Evolutionary conservation across 345 rosid species (phyloP), one percentile per base, ranked within the genome.

Genomic region (Gossypium thurberi): DNA sequence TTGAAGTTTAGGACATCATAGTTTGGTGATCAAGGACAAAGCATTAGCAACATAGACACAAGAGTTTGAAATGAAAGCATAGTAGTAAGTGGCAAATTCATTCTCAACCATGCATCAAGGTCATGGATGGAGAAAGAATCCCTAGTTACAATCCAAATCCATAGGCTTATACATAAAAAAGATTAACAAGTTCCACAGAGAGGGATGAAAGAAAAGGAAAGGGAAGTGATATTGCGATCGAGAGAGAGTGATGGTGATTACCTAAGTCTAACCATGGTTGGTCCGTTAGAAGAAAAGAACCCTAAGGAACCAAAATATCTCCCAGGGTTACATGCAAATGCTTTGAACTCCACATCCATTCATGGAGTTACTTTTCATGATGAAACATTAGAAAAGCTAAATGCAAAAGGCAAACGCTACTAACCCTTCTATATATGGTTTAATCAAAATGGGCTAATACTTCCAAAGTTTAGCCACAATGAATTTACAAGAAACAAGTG

Each of bases 241-340:
- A 68, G 64, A 56, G 77, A 80, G 48, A 53, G 79, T 55, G 76
- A 72, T 40, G 77, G 78, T 55, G 76, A 75, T 65, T 81, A 84
- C 90, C 93, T 81, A 85, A 78, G 92, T 85, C 96, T 90, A 93
- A 93, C 98, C 98, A 90, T 93, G 96, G 98, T 85, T 80, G 94
- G 78, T 78, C 83, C 58, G 81, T 80, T 71, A 83, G 85, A 77
- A 81, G 76, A 81, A 86, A 84, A 85, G 84, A 88, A 87, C 87
- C 90, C 84, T 76, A 80, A 88, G 92, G 90, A 89, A 87, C 82
- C 91, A 81, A 90, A 90, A 93, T 90, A 93, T 89, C 76, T 90
- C 97, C 98, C 20, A 69, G 82, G 88, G 89, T 82, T 88, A 62
- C 79, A 89, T 89, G 93, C 91, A 92, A 73, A 87, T 84, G 89